Base-by-base conservation (phyloP, 2,329 filamentous ascomycete genomes). In the Cladosporium sp. region DNA sequence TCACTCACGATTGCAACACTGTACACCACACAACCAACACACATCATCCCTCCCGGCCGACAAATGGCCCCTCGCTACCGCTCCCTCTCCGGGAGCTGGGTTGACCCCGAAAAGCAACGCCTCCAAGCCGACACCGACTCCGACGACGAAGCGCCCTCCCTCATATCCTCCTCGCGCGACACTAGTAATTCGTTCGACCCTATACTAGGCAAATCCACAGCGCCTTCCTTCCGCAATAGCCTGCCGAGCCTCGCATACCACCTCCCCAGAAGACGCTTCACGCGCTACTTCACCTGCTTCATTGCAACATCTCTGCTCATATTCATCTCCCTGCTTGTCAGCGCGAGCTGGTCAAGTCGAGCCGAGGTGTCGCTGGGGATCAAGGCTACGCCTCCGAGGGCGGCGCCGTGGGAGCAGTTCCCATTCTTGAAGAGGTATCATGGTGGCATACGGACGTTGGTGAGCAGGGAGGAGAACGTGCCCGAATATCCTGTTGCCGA, bases 361-460 rank as follows among this genome's bases (percentile, higher is more conserved):
- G 80, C 90, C 26, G 80, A 85, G 67, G 77, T 84, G 61, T 84
- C 85, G 66, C 74, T 90, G 31, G 84, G 86, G 18, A 31, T 72
- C 62, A 69, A 71, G 40, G 72, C 73, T 35, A 87, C 88, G 69
- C 84, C 84, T 14, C 83, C 87, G 0, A 78, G 86, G 0, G 86
- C 88, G 23, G 91, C 91, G 14, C 87, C 88, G 0, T 98, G 93
- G 93, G 91, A 96, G 76, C 86, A 85, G 11, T 98, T 96, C 75
- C 87, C 88, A 0, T 96, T 97, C 73, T 78, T 99, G 67, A 89
- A 89, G 67, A 86, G 93, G 68, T 99, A 97, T 76, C 95, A 97
- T 76, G 94, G 93, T 16, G 95, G 95, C 0, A 84, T 99, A 66
- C 85, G 89, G 69, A 90, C 86, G 0, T 75, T 99, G 67, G 86